phyloP scores from a whole-genome alignment of 805 yeast genomes.

The Ogataea paradorogensis region DNA sequence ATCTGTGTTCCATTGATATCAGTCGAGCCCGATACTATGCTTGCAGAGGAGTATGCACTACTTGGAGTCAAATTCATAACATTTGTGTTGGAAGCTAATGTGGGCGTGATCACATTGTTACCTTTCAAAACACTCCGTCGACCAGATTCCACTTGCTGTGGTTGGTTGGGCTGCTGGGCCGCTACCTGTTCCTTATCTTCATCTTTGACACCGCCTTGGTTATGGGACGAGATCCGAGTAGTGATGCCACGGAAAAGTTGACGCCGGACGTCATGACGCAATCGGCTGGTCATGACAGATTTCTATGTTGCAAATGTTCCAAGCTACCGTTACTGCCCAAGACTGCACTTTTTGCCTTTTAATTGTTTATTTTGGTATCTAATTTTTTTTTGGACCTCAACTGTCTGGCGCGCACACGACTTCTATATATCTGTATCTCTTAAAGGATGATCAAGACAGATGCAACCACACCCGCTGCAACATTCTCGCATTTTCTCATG shows the following conservation, averaged over 20 bases:
- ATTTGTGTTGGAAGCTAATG: slow-evolving; percentile 20
- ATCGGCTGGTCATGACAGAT: slow-evolving; percentile 21
- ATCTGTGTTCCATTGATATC: slow-evolving; percentile 20
- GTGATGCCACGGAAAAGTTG: slow-evolving; percentile 36
- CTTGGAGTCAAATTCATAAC: slow-evolving; percentile 21
- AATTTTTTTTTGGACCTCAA: neutral
- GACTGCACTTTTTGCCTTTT: neutral
- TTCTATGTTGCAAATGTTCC: neutral
- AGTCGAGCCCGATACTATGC: slow-evolving; percentile 18
- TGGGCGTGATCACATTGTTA: slow-evolving; percentile 25
- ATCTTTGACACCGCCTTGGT: slow-evolving; percentile 14
- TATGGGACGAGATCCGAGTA: slow-evolving; percentile 29
- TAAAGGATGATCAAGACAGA: slow-evolving; percentile 42
- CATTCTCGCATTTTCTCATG: slow-evolving; percentile 49
- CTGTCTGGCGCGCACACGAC: slow-evolving; percentile 4
- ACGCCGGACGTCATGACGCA: slow-evolving; percentile 32
- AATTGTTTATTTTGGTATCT: neutral
- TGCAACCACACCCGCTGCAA: slow-evolving; percentile 85
- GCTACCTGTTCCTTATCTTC: slow-evolving; percentile 18
- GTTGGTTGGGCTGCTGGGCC: slow-evolving; percentile 9
- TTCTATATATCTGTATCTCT: slow-evolving; percentile 11
- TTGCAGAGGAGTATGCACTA: slow-evolving; percentile 23
- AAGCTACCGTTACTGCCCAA: neutral
- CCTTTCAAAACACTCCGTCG: slow-evolving; percentile 16
- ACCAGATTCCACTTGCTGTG: slow-evolving; percentile 9